Base-by-base conservation (phyloP, 768 basidiomycete genomes). In the Suillus luteus region DNA sequence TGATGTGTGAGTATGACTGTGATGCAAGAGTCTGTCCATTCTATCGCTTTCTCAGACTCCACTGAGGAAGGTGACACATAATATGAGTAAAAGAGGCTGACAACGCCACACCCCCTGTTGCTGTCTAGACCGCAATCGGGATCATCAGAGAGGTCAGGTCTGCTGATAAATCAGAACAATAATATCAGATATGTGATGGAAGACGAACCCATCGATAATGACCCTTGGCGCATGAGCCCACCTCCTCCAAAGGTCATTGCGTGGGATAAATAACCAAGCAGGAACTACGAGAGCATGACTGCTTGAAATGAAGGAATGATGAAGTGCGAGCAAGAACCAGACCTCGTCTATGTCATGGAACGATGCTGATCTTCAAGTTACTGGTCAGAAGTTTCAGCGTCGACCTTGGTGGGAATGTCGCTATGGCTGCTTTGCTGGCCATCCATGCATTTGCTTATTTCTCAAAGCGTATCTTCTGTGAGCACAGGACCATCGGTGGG, bases 401-500 rank as follows among this genome's bases (percentile, higher is more conserved):
- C 38, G 17, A 57, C 38, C 5, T 38, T 24, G 55, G n/a, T 24
- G 15, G 19, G 19, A 54, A 57, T 38, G 37, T 22, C 22, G 15
- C 55, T 57, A 24, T 33, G 17, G 31, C 15, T 37, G 37, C 5
- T 38, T 57, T 9, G 24, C 55, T 22, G 22, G 35, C 22, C 5
- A 5, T 6, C 55, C 38, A 17, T 57, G 55, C 37, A 40, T 58
- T 33, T 31, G 17, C 4, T 19, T 31, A 44, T 71, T 65, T 66
- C 77, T 80, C 1, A 72, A 73, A 15, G 77, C 76, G 46, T 83
- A 73, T n/a, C 81, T 77, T 67, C 79, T 80, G 71, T 93, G 91
- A 11, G 73, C 55, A 19, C 85, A 83, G 8, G 85, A 86, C n/a
- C 75, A 75, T 40, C 78, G 73, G 72, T 94, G 92, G 1, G 73